Evolutionary conservation across 139 green algal genomes (phyloP), one percentile per base, ranked within the genome.

Genomic region (Axilococcus clingmanii): DNA sequence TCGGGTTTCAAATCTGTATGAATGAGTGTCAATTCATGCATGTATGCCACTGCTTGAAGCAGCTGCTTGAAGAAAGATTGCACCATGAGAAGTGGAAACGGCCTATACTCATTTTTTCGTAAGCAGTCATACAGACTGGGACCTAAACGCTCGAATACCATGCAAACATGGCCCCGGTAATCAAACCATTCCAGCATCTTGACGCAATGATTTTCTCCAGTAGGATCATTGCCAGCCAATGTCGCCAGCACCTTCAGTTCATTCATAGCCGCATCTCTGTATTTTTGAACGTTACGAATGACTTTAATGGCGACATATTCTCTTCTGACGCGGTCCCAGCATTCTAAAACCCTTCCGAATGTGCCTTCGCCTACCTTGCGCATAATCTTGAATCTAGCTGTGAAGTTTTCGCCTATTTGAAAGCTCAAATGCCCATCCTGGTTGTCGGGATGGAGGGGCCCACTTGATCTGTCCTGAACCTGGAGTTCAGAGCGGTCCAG

Each of bases 1-100:
- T 99, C 92, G 9, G 92, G 92, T 79, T 99, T 99, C 3, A 99
- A 65, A 63, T 99, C 92, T 3, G 92, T 98, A 76, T 99, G 92
- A 22, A 96, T 76, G 22, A 99, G 68, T 12, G 61, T 41, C 27
- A 96, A 69, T 38, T 78, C 68, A 65, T 99, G 93, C 80, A 99
- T 73, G 72, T 84, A 95, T 2, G 71, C 72, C 17, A 91, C 73
- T 0, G 75, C 67, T 46, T 91, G 61, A 40, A 94, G 61, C 67
- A 95, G 59, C 77, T 93, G 86, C 15, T 57, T 73, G 5, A 62
- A 74, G 59, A 84, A 94, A 22, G 28, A 69, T 35, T 72, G 82
- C 57, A 96, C 90, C 25, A 95, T 43, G 40, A 81, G 59, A 37
- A 94, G 50, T 1, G 77, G 69, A 52, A 99, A 94, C 2, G 88